Evolutionary conservation across 2,329 filamentous ascomycete species (phyloP).

Genomic region (Tolypocladium ovalisporum): DNA sequence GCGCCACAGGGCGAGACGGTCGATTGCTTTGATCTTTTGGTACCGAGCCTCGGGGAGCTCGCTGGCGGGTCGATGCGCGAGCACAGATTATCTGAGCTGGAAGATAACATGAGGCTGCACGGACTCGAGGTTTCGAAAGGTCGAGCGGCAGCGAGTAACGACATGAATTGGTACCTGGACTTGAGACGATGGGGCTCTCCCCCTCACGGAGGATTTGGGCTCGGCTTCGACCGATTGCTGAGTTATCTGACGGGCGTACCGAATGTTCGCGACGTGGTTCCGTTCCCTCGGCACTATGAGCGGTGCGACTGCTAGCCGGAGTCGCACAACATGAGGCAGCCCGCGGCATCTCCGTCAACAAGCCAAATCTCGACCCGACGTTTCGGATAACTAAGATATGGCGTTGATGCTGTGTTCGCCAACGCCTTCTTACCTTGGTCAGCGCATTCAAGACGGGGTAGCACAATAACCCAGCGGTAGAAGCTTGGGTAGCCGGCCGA

Average conservation of each 20-base stretch:
- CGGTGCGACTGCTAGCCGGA: slow-evolving; percentile 44
- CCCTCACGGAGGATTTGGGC: slow-evolving; percentile 81
- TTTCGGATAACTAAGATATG: not conserved
- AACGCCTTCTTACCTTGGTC: not conserved
- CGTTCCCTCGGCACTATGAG: slow-evolving; percentile 68
- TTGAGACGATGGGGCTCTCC: slow-evolving; percentile 83
- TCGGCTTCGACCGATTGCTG: slow-evolving; percentile 81
- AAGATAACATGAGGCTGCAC: slow-evolving; percentile 59
- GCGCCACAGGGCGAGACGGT: slow-evolving; percentile 44
- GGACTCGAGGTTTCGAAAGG: slow-evolving; percentile 40
- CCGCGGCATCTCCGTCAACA: not conserved
- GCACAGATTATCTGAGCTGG: slow-evolving; percentile 57
- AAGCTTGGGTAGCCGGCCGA: not conserved
- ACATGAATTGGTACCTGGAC: slow-evolving; percentile 77
- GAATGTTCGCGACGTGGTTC: slow-evolving; percentile 75
- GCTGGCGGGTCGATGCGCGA: slow-evolving; percentile 86
- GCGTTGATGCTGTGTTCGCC: slow-evolving; percentile 2
- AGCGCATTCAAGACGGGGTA: not conserved
- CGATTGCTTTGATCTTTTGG: slow-evolving; percentile 82
- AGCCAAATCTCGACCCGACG: not conserved
- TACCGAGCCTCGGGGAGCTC: slow-evolving; percentile 78
- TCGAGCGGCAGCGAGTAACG: slow-evolving; percentile 14
- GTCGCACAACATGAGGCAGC: slow-evolving; percentile 1
- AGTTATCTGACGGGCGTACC: slow-evolving; percentile 73
- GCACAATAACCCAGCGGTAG: not conserved